Evolutionary conservation across 1,139 yeast genomes (phyloP), one percentile per base, ranked within the genome.

Genomic region (Saccharomyces hybrid): DNA sequence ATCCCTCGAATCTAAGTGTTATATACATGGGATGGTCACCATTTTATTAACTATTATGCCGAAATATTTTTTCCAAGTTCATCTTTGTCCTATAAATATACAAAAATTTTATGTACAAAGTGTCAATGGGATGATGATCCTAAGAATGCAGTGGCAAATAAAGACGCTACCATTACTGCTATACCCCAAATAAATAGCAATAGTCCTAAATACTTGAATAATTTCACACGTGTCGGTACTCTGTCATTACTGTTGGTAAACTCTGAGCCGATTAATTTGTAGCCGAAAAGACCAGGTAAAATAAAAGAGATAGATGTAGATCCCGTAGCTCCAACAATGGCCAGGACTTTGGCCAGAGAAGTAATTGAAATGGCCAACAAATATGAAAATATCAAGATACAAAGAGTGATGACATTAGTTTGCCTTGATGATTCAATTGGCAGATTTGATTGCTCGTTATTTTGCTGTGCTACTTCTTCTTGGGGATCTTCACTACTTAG

Each of bases 251-350:
- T 46, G 2, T 61, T 57, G 4, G 60, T 56, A 53, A 73, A 67
- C 46, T 84, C 76, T 2, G 78, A 70, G 2, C 79, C 78, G 31
- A 86, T 79, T 60, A 90, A 76, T 62, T 81, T 78, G 72, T 78
- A 89, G 11, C 95, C 96, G 70, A 91, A 91, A 41, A 90, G 75
- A 0, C 98, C 98, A 0, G 98, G 98, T 54, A 91, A 77, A 52
- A 91, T 90, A 69, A 91, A 91, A 14, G 97, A 88, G 56, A 91
- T 91, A 11, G 96, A 85, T 0, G 97, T 90, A 2, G 96, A 88
- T 0, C 98, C 98, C 0, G 97, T 91, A 2, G 96, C 86, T 2
- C 98, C 98, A 8, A 91, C 97, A 71, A 90, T 83, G 4, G 97
- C 95, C 58, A 91, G 76, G 46, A 91, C 95, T 55, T 82, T 84